Conservation (phyloP, 225 moss, liverwort and hornwort species). For the Rhytidiadelphus loreus region DNA sequence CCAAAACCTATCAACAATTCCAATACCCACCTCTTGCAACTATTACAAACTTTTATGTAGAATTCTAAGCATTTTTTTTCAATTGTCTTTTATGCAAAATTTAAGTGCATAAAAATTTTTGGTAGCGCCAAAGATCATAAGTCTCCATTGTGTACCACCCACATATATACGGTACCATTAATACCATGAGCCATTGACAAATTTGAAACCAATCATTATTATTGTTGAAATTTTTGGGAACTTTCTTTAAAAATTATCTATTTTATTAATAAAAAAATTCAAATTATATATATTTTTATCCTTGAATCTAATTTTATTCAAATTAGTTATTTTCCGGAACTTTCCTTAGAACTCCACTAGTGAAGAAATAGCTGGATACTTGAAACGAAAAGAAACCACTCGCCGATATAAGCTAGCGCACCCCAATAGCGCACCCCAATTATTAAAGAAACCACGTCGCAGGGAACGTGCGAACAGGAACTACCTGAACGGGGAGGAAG, state of each 20-base stretch:
- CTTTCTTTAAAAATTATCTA: neutral
- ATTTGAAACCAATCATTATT: neutral
- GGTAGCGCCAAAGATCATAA: neutral
- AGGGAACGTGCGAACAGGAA: neutral
- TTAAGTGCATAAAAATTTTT: neutral
- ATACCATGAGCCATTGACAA: neutral
- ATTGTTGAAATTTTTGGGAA: neutral
- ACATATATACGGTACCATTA: too few species aligned
- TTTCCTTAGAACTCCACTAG: neutral
- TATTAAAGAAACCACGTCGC: neutral
- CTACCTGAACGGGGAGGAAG: neutral
- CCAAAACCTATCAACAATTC: neutral
- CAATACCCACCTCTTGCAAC: rapidly evolving
- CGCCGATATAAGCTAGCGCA: neutral
- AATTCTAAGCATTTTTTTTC: neutral
- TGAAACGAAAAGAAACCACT: neutral
- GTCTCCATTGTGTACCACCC: rapidly evolving
- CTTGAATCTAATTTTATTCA: too few species aligned
- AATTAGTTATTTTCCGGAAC: neutral
- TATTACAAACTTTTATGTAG: neutral
- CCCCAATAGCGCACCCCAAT: neutral
- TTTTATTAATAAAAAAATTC: too few species aligned
- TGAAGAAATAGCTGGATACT: neutral
- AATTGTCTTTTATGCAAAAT: neutral
- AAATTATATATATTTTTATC: rapidly evolving